Percentiles rank a stretch among this genome's conserved stretches.
Conservation (phyloP, 805 yeast species). For the Wickerhamiella kurtzmanii region DNA sequence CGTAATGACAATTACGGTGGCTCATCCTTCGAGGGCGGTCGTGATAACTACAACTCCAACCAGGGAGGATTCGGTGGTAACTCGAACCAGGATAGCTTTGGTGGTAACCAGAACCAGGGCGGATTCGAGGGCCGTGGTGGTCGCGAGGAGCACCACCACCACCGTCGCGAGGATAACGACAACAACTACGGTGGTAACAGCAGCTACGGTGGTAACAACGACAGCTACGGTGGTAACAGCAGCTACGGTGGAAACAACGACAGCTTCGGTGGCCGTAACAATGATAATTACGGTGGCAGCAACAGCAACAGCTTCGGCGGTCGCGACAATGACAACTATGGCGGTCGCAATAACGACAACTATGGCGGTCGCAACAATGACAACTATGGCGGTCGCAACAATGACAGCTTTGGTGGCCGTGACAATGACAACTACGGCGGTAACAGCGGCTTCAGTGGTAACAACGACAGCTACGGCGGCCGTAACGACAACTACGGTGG, state of each 20-base stretch:
- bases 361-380: background rate
- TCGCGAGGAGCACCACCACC: background rate
- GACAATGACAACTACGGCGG: slow-evolving; percentile 1
- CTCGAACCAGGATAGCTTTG: background rate
- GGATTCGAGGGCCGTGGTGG: no score
- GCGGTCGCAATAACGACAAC: background rate
- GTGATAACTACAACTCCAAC: background rate
- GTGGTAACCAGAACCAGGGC: background rate
- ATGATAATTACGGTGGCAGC: slow-evolving; percentile 1
- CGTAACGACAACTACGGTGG: background rate
- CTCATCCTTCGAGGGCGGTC: background rate
- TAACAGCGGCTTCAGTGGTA: background rate
- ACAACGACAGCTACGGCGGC: background rate
- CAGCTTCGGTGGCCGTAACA: background rate
- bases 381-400: background rate
- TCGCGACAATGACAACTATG: background rate
- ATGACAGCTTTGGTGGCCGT: background rate
- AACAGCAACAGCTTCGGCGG: background rate
- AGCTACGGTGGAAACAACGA: no score
- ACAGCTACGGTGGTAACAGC: background rate
- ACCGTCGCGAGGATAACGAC: background rate
- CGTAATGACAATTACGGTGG: background rate
- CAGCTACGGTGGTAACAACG: background rate
- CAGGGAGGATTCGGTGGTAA: background rate
- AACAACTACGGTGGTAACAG: background rate